phyloP scores from a whole-genome alignment of 805 yeast species.

The Starmerella davenportii region DNA sequence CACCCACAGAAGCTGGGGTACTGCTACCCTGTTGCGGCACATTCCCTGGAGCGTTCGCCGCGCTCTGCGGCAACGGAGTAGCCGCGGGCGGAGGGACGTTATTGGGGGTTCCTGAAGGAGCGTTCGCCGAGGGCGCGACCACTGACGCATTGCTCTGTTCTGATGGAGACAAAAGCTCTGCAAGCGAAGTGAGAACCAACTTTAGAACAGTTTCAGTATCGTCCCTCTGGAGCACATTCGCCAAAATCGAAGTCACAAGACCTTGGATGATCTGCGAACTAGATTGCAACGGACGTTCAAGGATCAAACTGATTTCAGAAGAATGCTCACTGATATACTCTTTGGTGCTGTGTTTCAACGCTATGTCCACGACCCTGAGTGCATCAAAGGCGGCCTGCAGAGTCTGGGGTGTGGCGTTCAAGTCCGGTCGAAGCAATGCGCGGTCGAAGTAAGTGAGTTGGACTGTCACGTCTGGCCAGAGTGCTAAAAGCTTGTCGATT shows the following conservation, averaged over 20 bases:
- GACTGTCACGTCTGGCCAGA: conserved; percentile 84
- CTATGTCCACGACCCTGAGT: conserved; percentile 68
- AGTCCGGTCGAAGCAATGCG: conserved; percentile 61
- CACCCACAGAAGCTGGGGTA: conserved; percentile 2
- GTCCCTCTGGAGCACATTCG: conserved; percentile 15
- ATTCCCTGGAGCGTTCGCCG: neutral
- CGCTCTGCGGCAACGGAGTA: neutral
- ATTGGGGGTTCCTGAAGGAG: neutral
- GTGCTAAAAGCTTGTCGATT: conserved; percentile 51
- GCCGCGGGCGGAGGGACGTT: neutral
- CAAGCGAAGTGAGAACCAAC: conserved; percentile 2
- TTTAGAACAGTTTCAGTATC: conserved; percentile 5
- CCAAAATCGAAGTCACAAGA: conserved; percentile 55
- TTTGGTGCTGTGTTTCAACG: conserved; percentile 55
- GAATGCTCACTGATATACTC: conserved; percentile 67
- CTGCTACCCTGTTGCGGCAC: neutral
- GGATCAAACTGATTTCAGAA: conserved; percentile 45
- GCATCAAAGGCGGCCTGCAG: conserved; percentile 78
- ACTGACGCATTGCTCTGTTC: neutral
- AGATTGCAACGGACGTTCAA: conserved; percentile 66
- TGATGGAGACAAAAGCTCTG: conserved; percentile 8
- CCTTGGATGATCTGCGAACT: conserved; percentile 79
- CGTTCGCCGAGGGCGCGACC: neutral
- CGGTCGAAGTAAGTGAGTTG: conserved; percentile 77
- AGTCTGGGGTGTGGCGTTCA: conserved; percentile 33